These are phyloP conservation scores for Kluyveromyces lactis DNA, from an alignment of 805 yeast genomes.

Conservation along the genomic window DNA sequence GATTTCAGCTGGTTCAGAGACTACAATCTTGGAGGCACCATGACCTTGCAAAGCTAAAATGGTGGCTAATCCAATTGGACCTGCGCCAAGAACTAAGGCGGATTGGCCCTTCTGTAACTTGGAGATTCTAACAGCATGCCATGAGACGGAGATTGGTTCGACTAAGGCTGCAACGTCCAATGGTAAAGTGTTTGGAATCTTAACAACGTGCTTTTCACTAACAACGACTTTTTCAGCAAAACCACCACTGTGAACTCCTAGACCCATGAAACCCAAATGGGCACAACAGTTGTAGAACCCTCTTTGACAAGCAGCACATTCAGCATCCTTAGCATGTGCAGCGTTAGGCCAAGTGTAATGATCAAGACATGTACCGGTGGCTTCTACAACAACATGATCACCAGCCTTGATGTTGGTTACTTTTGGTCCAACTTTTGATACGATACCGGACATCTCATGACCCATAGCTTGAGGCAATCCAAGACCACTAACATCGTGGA, in stretches of 20 bases:
- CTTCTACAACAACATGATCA: constrained; percentile 56
- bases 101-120: constrained; percentile 36
- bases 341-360: constrained; percentile 33
- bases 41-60: constrained; percentile 45
- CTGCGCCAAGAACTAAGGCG: constrained; percentile 50
- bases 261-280: constrained; percentile 41
- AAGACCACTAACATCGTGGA: constrained; percentile 34
- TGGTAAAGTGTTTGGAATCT: constrained; percentile 37
- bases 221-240: constrained; percentile 42
- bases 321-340: constrained; percentile 18
- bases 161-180: constrained; percentile 48
- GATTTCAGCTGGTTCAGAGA: constrained; percentile 41
- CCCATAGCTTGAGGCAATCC: constrained; percentile 42
- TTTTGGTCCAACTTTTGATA: constrained; percentile 37
- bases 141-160: constrained; percentile 47
- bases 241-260: constrained; percentile 52
- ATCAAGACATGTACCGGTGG: constrained; percentile 51
- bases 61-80: constrained; percentile 56
- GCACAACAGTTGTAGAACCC: constrained; percentile 49
- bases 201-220: constrained; percentile 32
- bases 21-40: constrained; percentile 41
- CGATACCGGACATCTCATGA: constrained; percentile 45
- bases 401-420: constrained; percentile 41
- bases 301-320: constrained; percentile 41
- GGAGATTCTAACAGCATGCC: constrained; percentile 50